Conservation (phyloP, 352 stramenopile genomes). For the Globisporangium canariense region DNA sequence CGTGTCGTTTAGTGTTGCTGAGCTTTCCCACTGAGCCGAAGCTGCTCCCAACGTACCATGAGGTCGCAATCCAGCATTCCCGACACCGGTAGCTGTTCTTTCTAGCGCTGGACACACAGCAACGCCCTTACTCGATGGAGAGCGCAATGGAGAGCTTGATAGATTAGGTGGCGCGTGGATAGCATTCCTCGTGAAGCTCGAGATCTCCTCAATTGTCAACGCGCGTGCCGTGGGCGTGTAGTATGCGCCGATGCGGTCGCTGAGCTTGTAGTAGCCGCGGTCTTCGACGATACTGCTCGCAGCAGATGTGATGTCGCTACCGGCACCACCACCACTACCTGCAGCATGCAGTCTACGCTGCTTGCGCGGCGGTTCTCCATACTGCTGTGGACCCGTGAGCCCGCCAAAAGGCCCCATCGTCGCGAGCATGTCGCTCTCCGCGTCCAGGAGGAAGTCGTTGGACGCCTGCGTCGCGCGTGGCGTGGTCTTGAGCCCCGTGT, state of each 20-base stretch:
- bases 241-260: conserved; percentile 70
- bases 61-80: neutral
- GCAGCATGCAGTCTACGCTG: conserved; percentile 27
- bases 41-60: neutral
- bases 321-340: neutral
- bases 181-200: conserved; percentile 53
- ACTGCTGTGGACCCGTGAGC: conserved; percentile 36
- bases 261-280: conserved; percentile 73
- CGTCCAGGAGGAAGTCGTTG: conserved; percentile 19
- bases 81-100: conserved; percentile 11
- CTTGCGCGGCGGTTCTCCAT: conserved; percentile 27
- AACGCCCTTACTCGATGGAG: conserved; percentile 38
- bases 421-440: conserved; percentile 48
- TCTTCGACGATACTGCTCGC: conserved; percentile 41
- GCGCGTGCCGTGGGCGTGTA: conserved; percentile 68
- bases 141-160: conserved; percentile 32
- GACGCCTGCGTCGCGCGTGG: conserved; percentile 12
- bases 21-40: conserved; percentile 2
- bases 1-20: neutral
- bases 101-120: conserved; percentile 58
- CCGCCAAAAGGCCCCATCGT: conserved; percentile 73
- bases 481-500: conserved; percentile 1
- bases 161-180: conserved; percentile 42
- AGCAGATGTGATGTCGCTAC: conserved; percentile 1
- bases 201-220: conserved; percentile 71